Evolutionary conservation across 345 rosid species (phyloP).

Genomic region (Mercurialis annua): DNA sequence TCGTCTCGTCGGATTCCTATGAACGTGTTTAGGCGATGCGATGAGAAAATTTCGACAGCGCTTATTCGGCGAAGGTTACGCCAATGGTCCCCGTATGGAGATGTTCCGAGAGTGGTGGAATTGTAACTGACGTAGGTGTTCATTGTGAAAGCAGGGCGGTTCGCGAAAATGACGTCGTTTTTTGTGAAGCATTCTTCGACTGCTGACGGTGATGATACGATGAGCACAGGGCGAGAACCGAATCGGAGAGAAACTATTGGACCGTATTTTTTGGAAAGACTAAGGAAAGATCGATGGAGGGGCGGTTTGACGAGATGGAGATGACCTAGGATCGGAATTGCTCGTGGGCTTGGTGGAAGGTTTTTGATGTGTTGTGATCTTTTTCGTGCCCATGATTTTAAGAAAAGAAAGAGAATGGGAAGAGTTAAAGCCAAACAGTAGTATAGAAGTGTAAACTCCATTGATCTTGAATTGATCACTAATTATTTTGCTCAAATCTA

Average conservation of each 20-base stretch:
- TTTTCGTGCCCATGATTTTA: neutral
- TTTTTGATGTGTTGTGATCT: neutral
- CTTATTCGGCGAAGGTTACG: constrained; percentile 42
- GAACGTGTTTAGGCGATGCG: constrained; percentile 23
- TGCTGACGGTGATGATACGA: constrained; percentile 18
- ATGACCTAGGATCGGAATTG: constrained; percentile 19
- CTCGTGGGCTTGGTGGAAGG: constrained; percentile 6
- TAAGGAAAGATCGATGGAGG: constrained; percentile 16
- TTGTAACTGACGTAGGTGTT: constrained; percentile 19
- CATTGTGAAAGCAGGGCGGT: constrained; percentile 7
- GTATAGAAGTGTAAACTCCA: neutral
- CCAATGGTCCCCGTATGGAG: constrained; percentile 41
- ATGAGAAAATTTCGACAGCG: constrained; percentile 34
- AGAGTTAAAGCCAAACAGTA: neutral
- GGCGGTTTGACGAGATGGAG: constrained; percentile 16
- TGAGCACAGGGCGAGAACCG: constrained; percentile 18
- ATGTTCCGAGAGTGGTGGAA: constrained; percentile 22
- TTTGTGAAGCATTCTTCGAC: constrained; percentile 26
- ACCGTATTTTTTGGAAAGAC: constrained; percentile 40
- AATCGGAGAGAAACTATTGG: constrained; percentile 28
- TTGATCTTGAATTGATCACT: neutral
- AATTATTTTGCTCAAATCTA: no score
- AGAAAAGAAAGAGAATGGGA: neutral
- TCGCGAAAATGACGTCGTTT: constrained; percentile 27
- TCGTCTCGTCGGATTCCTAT: constrained; percentile 31